Conservation (phyloP, 495 filamentous ascomycete species). For the Aspergillus ellipticus region DNA sequence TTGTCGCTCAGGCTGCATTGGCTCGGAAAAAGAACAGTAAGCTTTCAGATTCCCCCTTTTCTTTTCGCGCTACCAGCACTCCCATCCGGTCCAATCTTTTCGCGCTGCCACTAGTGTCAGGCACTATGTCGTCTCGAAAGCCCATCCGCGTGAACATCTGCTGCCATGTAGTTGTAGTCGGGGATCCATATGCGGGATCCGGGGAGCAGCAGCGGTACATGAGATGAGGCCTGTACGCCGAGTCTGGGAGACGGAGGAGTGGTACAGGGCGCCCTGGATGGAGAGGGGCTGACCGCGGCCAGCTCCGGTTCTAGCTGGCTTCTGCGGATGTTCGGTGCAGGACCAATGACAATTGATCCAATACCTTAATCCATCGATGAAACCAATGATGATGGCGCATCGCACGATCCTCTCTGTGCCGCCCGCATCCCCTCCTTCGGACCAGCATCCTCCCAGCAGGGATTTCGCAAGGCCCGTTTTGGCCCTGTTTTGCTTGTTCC, state of each 20-base stretch:
- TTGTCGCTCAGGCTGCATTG: slow-evolving; percentile 2
- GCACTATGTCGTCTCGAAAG: neutral
- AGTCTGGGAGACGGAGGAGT: neutral
- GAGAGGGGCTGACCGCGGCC: neutral
- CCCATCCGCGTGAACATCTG: neutral
- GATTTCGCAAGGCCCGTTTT: slow-evolving; percentile 1
- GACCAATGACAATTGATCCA: neutral
- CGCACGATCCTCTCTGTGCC: slow-evolving; percentile 6
- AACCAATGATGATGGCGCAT: neutral
- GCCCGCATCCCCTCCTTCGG: neutral
- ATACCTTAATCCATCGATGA: neutral
- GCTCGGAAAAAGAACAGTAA: neutral
- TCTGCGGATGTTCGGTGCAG: slow-evolving; percentile 1
- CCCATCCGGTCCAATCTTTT: neutral
- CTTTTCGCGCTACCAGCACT: neutral
- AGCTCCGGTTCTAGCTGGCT: neutral
- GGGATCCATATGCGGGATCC: neutral
- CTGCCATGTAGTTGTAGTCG: neutral
- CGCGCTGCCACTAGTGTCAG: neutral
- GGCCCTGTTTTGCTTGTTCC: neutral
- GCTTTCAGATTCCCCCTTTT: neutral
- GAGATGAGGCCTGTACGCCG: neutral
- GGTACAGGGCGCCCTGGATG: neutral
- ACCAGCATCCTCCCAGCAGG: slow-evolving; percentile 6
- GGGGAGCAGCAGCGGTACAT: neutral